Conservation (phyloP, 495 filamentous ascomycete genomes). For the Daldinia caldariorum region DNA sequence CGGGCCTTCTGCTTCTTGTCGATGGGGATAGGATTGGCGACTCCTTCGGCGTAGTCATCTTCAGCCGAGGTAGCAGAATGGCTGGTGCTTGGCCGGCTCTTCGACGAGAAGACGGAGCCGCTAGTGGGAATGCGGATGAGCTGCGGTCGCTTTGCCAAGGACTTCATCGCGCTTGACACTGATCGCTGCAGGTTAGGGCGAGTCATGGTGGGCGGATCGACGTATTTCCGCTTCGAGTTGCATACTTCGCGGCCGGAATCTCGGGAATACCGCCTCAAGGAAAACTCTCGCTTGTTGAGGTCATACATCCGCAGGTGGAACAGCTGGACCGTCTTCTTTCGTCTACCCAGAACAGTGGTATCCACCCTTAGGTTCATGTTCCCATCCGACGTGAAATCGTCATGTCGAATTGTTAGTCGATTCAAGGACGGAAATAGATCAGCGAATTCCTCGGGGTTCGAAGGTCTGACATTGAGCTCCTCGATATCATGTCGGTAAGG, state of each 20-base stretch:
- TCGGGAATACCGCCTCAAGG: constrained; percentile 88
- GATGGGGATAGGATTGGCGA: constrained; percentile 48
- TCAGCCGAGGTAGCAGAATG: constrained; percentile 56
- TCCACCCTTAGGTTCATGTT: constrained; percentile 98
- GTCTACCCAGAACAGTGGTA: constrained; percentile 71
- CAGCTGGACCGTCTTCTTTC: constrained; percentile 76
- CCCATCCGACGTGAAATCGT: constrained; percentile 89
- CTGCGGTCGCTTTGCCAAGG: constrained; percentile 68
- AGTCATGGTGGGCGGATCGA: constrained; percentile 55
- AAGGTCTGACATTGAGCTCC: constrained; percentile 71
- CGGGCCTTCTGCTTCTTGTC: constrained; percentile 52
- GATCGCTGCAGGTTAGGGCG: constrained; percentile 69
- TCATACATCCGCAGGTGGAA: constrained; percentile 98
- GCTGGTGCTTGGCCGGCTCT: constrained; percentile 57
- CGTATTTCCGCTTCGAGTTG: constrained; percentile 79
- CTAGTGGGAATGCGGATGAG: constrained; percentile 60
- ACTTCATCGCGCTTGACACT: constrained; percentile 77
- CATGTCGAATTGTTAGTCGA: constrained; percentile 84
- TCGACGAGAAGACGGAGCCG: constrained; percentile 51
- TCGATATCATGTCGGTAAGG: constrained; percentile 68
- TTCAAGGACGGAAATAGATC: constrained; percentile 86
- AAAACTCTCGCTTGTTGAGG: constrained; percentile 85
- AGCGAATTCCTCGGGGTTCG: constrained; percentile 85
- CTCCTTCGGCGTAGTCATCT: constrained; percentile 58
- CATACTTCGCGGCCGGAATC: constrained; percentile 95